A percentile compares a stretch with the other conserved stretches of the same genome.
Evolutionary conservation across 2,329 filamentous ascomycete species (phyloP).

Genomic region (Alternaria ventricosa): DNA sequence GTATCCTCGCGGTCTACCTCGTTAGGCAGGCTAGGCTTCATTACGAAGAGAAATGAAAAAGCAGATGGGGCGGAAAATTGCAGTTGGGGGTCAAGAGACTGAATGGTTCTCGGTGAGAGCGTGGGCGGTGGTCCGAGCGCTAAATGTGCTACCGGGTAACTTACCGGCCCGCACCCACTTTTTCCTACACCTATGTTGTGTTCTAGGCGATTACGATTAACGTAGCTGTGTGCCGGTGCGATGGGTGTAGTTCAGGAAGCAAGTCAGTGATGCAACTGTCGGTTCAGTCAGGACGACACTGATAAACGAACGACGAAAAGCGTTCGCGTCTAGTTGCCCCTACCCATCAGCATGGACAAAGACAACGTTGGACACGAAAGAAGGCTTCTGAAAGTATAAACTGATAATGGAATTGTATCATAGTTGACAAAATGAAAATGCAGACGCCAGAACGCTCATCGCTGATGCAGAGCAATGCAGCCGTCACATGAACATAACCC

Average conservation of each 20-base stretch:
- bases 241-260: background rate
- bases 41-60: no score
- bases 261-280: background rate
- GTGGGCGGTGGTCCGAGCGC: no score
- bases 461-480: background rate
- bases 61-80: no score
- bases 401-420: background rate
- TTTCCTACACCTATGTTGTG: background rate
- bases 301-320: background rate
- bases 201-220: background rate
- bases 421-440: background rate
- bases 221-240: background rate
- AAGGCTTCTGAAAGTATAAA: background rate
- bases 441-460: background rate
- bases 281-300: background rate
- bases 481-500: background rate
- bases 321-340: background rate
- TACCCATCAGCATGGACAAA: background rate
- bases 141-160: no score
- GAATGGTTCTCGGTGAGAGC: no score
- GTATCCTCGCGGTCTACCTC: no score
- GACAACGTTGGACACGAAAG: background rate
- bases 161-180: no score
- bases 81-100: no score
- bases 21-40: no score